Conservation (phyloP, 2,329 filamentous ascomycete genomes). For the Fusarium humuli region DNA sequence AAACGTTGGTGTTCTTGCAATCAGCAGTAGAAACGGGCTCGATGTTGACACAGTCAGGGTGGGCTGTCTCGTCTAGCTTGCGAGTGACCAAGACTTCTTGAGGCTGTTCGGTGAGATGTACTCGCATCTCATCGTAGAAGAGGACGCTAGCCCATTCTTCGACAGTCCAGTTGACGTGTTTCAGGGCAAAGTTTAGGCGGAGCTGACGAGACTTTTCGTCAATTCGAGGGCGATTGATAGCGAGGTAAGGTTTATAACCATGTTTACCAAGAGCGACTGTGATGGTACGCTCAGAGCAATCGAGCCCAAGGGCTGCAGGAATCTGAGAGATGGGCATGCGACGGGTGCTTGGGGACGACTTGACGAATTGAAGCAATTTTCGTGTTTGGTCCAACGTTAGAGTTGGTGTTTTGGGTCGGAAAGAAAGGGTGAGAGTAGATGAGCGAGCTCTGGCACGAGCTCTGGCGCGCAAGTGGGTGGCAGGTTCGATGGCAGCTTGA, state of each 20-base stretch:
- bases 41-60: slow-evolving; percentile 22
- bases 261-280: slow-evolving; percentile 13
- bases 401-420: not conserved
- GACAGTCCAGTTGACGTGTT: slow-evolving; percentile 24
- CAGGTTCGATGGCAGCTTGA: not conserved
- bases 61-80: slow-evolving; percentile 8
- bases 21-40: not conserved
- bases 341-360: slow-evolving; percentile 20
- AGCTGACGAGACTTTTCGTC: slow-evolving; percentile 11
- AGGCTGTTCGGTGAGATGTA: not conserved
- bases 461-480: not conserved
- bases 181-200: slow-evolving; percentile 22
- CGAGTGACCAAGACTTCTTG: slow-evolving; percentile 25
- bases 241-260: slow-evolving; percentile 26
- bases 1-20: not conserved
- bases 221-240: slow-evolving; percentile 22
- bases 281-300: slow-evolving; percentile 16
- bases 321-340: slow-evolving; percentile 16
- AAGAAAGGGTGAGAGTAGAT: not conserved
- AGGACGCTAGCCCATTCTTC: slow-evolving; percentile 33
- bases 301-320: slow-evolving; percentile 11
- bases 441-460: not conserved
- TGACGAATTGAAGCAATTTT: slow-evolving; percentile 21
- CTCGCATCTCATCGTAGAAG: slow-evolving; percentile 14
- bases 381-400: slow-evolving; percentile 9